Evolutionary conservation across 163 green algal species (phyloP), one percentile per base, ranked within the genome.

Genomic region (Chlorella variabilis): DNA sequence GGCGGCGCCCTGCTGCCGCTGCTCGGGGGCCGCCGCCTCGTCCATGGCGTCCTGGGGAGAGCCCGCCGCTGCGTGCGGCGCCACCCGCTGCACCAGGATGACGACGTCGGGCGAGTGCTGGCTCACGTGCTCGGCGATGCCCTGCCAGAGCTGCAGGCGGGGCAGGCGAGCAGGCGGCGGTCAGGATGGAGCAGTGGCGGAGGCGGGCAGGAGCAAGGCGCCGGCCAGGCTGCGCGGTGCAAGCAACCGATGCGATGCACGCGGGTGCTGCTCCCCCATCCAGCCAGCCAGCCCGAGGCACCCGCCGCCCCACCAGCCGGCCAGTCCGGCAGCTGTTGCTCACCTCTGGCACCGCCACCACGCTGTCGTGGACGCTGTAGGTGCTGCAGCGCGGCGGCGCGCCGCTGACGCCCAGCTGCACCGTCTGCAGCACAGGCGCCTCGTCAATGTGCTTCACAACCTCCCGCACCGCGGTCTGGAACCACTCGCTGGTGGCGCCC

Each of bases 81-180:
- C 41, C 20, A 89, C 77, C 20, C 77, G 81, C 58, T 89, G 75
- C 36, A 86, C 80, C 18, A 89, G 70, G 34, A 89, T 81, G 54
- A 89, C 85, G 3, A 80, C 81, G 36, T 89, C 85, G 2, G 73
- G 61, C 2, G 68, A 58, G 33, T n/a, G 18, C 36, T 69, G 59
- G 80, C 58, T 77, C 71, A 85, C 61, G 13, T 78, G 62, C 80
- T 85, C 36, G 0, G 71, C 80, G n/a, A 81, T 70, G 36, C 48
- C 38, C 17, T 71, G 61, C 71, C 80, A 81, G 23, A 82, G 65
- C 81, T 82, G 74, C 66, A 79, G 63, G 31, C 23, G 33, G 61
- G 34, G 18, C 25, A 63, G 51, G 38, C 36, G 62, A 21, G 61
- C 23, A 17, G 49, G 31, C 4, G 20, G 33, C n/a, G 34, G 66